Conservation (phyloP, 2,329 filamentous ascomycete genomes). For the Endocalyx cinctus region DNA sequence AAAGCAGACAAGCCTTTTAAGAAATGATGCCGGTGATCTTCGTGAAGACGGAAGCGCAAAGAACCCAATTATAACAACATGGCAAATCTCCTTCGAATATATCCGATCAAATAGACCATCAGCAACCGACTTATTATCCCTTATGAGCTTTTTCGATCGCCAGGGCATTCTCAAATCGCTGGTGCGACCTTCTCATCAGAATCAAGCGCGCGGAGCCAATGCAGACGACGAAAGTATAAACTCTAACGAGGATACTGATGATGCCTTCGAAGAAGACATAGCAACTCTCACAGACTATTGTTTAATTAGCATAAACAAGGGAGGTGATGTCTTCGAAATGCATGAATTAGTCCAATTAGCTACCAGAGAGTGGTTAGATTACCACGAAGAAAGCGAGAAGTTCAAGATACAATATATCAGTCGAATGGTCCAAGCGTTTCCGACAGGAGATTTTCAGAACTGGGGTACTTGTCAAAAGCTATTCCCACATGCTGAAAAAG, state of each 20-base stretch:
- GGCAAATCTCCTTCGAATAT: constrained; percentile 31
- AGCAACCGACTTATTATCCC: constrained; percentile 25
- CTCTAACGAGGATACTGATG: too few species aligned
- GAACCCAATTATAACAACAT: constrained; percentile 25
- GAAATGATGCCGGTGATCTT: constrained; percentile 24
- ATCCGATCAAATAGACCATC: constrained; percentile 21
- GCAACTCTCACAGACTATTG: constrained; percentile 22
- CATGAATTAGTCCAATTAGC: constrained; percentile 32
- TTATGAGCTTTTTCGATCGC: constrained; percentile 28
- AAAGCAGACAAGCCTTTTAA: constrained; percentile 20
- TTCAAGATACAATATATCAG: constrained; percentile 17
- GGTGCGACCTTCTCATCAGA: constrained; percentile 14
- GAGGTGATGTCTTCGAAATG: constrained; percentile 19
- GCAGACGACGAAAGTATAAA: not conserved
- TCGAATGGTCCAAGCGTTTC: constrained; percentile 13
- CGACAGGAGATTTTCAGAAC: constrained; percentile 13
- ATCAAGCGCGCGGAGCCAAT: constrained; percentile 9
- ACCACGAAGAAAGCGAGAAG: constrained; percentile 1
- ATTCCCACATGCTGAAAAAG: constrained; percentile 9
- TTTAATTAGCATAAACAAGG: constrained; percentile 16
- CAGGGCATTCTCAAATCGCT: constrained; percentile 26
- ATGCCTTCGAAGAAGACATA: not conserved
- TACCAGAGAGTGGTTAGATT: constrained; percentile 24
- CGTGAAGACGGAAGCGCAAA: constrained; percentile 23
- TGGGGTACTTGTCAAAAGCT: constrained; percentile 20